Evolutionary conservation across 495 filamentous ascomycete genomes (phyloP).

Genomic region (Xylaria curta): DNA sequence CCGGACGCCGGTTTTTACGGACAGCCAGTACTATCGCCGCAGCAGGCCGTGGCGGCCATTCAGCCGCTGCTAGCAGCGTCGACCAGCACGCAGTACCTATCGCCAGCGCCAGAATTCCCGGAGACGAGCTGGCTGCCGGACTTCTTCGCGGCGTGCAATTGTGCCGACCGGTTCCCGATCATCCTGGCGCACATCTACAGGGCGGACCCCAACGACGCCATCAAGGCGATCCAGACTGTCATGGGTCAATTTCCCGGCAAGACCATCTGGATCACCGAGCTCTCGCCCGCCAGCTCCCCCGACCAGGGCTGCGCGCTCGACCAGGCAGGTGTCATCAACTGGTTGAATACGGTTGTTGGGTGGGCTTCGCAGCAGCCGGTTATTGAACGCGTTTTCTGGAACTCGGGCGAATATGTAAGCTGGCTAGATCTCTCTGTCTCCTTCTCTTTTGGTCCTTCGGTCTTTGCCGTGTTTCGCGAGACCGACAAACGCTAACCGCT

Average conservation of each 20-base stretch:
- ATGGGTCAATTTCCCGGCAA: background rate
- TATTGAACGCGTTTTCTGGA: constrained; percentile 1
- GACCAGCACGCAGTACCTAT: background rate
- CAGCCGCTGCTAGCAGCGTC: background rate
- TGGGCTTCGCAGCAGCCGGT: background rate
- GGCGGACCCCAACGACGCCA: background rate
- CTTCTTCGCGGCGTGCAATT: constrained; percentile 4
- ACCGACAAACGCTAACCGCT: background rate
- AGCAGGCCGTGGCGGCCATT: background rate
- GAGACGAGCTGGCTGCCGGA: background rate
- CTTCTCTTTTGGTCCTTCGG: background rate
- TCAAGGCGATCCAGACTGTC: background rate
- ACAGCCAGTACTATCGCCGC: background rate
- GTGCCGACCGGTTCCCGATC: background rate
- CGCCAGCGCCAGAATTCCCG: background rate
- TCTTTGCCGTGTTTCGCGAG: background rate
- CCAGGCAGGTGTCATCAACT: background rate
- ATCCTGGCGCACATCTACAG: constrained; percentile 3
- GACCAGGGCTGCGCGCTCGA: background rate
- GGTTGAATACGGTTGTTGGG: background rate
- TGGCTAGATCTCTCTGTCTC: background rate
- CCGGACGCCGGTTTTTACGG: background rate
- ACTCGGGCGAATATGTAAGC: background rate
- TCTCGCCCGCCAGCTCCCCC: background rate
- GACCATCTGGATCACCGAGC: background rate